phyloP scores from a whole-genome alignment of 345 rosid species.

The Acer saccharum region DNA sequence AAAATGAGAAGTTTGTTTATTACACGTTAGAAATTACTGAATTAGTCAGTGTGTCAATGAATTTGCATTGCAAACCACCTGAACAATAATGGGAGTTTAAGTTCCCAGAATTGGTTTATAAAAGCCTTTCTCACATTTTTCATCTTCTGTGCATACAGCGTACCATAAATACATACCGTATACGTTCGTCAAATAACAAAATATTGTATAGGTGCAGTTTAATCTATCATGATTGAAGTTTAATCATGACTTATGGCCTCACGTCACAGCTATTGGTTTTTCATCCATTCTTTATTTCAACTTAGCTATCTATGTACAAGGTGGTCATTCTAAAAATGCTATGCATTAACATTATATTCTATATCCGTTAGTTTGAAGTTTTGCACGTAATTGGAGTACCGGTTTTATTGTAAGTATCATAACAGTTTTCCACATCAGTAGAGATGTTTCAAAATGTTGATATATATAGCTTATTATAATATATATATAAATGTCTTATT shows the following conservation, averaged over 20 bases:
- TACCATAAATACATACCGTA: no score
- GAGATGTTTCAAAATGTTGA: no score
- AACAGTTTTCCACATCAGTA: no score
- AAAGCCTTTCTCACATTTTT: conserved; percentile 4
- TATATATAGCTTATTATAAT: no score
- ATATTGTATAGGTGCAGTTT: conserved; percentile 4
- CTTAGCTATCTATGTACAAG: not conserved
- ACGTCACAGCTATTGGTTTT: not conserved
- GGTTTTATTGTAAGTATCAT: no score
- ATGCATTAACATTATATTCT: no score
- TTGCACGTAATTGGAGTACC: no score
- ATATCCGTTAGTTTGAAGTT: no score
- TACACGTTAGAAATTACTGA: not conserved
- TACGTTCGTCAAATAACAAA: conserved; percentile 9
- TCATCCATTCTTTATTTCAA: not conserved
- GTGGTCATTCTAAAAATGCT: not conserved
- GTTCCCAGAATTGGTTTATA: conserved; percentile 29
- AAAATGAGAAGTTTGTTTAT: not conserved
- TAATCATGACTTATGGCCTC: no score
- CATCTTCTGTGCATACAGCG: not conserved
- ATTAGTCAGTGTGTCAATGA: conserved; percentile 16
- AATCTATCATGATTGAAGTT: not conserved
- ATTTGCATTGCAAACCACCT: no score
- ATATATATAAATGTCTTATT: no score
- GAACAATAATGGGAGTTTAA: conserved; percentile 28